These are phyloP conservation scores for Arabidopsis suecica DNA, from an alignment of 345 rosid genomes.

Conservation along the genomic window DNA sequence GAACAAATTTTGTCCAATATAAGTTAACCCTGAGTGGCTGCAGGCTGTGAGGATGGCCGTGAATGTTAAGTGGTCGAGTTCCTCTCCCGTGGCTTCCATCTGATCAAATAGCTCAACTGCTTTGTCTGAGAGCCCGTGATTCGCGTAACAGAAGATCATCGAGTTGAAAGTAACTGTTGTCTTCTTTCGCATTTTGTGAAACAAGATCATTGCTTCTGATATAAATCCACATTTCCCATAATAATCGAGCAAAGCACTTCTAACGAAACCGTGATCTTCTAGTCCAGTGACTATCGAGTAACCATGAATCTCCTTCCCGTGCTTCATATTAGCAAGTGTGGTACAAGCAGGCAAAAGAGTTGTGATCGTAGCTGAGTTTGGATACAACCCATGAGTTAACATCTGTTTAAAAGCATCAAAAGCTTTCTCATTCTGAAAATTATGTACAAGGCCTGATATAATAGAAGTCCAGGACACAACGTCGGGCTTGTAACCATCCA, in stretches of 20 bases:
- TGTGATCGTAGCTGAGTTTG: conserved; percentile 70
- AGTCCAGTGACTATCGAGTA: conserved; percentile 65
- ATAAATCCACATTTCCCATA: conserved; percentile 78
- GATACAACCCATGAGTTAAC: conserved; percentile 57
- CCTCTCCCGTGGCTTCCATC: conserved; percentile 65
- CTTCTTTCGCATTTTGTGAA: conserved; percentile 55
- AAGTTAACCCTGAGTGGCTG: conserved; percentile 72
- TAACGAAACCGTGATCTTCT: conserved; percentile 66
- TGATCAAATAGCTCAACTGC: conserved; percentile 68
- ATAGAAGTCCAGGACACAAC: conserved; percentile 82
- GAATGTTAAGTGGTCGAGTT: conserved; percentile 78
- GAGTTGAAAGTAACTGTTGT: conserved; percentile 81
- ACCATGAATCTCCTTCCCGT: conserved; percentile 77
- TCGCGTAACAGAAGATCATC: conserved; percentile 84
- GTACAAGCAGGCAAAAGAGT: conserved; percentile 80
- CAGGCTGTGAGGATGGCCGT: conserved; percentile 83
- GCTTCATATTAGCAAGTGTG: conserved; percentile 48
- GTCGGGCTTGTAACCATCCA: conserved; percentile 65
- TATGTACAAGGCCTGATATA: conserved; percentile 79
- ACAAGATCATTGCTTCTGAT: conserved; percentile 65
- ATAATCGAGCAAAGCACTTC: conserved; percentile 79
- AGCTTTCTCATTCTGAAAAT: conserved; percentile 58
- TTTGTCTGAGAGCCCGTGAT: conserved; percentile 70
- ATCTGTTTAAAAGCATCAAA: conserved; percentile 63
- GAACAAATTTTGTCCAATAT: conserved; percentile 70